phyloP scores from a whole-genome alignment of 306 rosid genomes.

The Vigna radiata region DNA sequence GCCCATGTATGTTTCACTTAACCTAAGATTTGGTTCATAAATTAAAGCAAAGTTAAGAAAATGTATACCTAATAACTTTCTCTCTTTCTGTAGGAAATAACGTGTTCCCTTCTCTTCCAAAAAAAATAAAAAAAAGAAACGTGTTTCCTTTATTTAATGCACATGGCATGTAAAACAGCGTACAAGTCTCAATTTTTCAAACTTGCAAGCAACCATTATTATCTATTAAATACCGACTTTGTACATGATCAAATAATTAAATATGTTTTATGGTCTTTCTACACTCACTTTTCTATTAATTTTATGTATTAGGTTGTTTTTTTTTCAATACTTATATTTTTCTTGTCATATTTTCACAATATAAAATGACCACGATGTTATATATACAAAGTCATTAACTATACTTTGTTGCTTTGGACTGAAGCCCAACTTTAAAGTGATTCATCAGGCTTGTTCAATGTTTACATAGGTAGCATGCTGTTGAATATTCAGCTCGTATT shows the following conservation, averaged over 20 bases:
- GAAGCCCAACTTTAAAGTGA: not conserved
- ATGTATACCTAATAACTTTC: not conserved
- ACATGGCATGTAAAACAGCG: not conserved
- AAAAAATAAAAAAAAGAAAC: not conserved
- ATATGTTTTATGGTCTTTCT: not conserved
- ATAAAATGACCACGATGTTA: not conserved
- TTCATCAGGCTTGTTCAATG: not conserved
- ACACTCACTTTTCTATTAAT: not conserved
- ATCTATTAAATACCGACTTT: not conserved
- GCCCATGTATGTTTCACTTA: not conserved
- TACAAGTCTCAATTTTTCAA: constrained; percentile 20
- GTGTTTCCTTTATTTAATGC: constrained; percentile 10
- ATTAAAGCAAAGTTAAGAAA: constrained; percentile 24
- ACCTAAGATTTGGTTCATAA: constrained; percentile 17
- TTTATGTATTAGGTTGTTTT: not conserved
- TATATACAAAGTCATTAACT: not conserved
- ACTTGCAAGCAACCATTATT: constrained; percentile 36
- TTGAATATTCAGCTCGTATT: not conserved
- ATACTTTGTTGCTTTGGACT: not conserved
- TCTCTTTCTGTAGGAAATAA: constrained; percentile 7
- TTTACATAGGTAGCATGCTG: not conserved
- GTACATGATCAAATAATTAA: not conserved
- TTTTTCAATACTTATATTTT: not conserved
- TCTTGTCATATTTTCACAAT: not conserved
- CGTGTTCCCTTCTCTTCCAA: not conserved